phyloP scores from a whole-genome alignment of 768 basidiomycete species.

The Leucosporidium yakuticum region DNA sequence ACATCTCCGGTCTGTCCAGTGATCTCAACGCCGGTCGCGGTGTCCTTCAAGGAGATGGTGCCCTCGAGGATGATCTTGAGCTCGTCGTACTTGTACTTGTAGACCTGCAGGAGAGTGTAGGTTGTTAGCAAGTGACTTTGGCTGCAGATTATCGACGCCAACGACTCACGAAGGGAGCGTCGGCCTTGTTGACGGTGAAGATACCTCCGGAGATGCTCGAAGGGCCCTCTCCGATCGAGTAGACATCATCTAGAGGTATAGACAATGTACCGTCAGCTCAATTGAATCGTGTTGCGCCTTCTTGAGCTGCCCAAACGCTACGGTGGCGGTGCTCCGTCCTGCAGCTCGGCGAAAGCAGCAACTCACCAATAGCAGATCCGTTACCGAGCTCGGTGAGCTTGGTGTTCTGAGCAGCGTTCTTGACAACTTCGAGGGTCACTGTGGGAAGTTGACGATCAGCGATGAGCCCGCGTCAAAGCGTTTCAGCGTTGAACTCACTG shows the following conservation, averaged over 20 bases:
- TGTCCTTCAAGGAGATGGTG: background rate
- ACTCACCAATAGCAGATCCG: conserved; percentile 5
- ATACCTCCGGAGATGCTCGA: conserved; percentile 8
- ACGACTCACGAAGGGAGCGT: too few species aligned
- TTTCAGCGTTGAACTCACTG: too few species aligned
- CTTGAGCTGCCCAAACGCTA: too few species aligned
- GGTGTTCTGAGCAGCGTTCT: background rate
- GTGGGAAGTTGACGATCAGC: background rate
- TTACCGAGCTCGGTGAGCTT: background rate
- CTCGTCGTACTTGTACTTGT: conserved; percentile 22
- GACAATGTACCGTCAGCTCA: too few species aligned
- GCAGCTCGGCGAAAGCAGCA: too few species aligned
- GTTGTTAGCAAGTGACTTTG: too few species aligned
- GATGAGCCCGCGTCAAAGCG: too few species aligned
- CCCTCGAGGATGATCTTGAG: conserved; percentile 13
- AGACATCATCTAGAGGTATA: conserved; percentile 12
- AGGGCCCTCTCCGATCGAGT: background rate
- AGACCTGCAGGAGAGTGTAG: background rate
- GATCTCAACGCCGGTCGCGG: conserved; percentile 4
- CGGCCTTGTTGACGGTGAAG: background rate
- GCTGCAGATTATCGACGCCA: too few species aligned
- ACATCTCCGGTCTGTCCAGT: background rate
- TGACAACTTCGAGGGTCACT: conserved; percentile 7
- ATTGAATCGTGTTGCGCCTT: too few species aligned
- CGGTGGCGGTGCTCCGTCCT: too few species aligned